phyloP scores from a whole-genome alignment of 2,329 filamentous ascomycete species.

The Chrysosporium queenslandicum region DNA sequence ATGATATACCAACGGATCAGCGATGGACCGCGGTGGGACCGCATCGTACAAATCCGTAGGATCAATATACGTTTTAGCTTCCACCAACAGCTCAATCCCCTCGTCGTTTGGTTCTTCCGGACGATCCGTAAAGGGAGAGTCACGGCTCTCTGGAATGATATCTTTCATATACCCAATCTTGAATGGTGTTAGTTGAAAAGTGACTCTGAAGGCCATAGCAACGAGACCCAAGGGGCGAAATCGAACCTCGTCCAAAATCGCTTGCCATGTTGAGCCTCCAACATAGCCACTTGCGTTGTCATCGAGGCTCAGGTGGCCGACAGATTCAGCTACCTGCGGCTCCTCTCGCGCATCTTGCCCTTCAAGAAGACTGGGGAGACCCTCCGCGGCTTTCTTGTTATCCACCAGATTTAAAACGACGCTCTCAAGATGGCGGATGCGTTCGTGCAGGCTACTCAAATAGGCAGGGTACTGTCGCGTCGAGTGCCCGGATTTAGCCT shows the following conservation, averaged over 20 bases:
- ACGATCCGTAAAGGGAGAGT: background rate
- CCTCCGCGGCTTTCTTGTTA: background rate
- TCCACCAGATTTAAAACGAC: slow-evolving; percentile 21
- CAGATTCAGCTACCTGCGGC: slow-evolving; percentile 3
- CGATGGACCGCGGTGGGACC: background rate
- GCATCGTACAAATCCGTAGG: background rate
- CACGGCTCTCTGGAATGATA: background rate
- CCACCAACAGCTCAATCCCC: background rate
- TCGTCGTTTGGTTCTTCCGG: background rate
- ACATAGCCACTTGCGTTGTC: slow-evolving; percentile 25
- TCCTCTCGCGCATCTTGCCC: background rate
- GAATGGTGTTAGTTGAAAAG: too few relatives aligned
- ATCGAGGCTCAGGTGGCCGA: slow-evolving; percentile 18
- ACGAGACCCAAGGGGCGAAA: slow-evolving; percentile 17
- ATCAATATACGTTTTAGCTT: slow-evolving; percentile 1
- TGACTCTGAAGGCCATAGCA: too few relatives aligned
- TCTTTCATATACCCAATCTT: slow-evolving; percentile 7
- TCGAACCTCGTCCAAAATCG: slow-evolving; percentile 25
- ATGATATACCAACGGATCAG: background rate
- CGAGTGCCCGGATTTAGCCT: background rate
- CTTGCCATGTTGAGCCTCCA: slow-evolving; percentile 25
- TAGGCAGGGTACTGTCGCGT: slow-evolving; percentile 7
- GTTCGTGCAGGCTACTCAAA: slow-evolving; percentile 7
- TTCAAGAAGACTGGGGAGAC: background rate
- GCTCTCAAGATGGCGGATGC: slow-evolving; percentile 20